A percentile compares a stretch with the other conserved stretches of the same genome.
phyloP scores from a whole-genome alignment of 495 filamentous ascomycete species.

The Penicillium paradoxum region DNA sequence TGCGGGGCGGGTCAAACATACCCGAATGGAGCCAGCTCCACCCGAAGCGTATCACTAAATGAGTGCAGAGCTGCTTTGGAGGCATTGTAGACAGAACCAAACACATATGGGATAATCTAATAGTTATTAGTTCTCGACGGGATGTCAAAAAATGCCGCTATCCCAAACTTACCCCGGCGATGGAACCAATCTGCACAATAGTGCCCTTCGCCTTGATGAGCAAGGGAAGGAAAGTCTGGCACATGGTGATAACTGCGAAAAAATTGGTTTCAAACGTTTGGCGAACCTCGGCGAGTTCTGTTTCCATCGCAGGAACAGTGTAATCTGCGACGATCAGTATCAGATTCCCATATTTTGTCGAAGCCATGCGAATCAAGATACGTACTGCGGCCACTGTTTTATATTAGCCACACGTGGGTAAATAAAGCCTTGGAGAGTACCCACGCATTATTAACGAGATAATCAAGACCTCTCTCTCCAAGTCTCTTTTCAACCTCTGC shows the following conservation, averaged over 20 bases:
- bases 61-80: constrained; percentile 60
- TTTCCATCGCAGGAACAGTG: constrained; percentile 57
- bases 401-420: constrained; percentile 1
- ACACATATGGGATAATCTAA: constrained; percentile 50
- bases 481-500: constrained; percentile 40
- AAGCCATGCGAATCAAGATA: constrained; percentile 14
- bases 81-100: constrained; percentile 57
- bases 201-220: constrained; percentile 55
- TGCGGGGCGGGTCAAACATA: constrained; percentile 13
- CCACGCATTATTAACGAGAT: constrained; percentile 60
- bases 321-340: constrained; percentile 38
- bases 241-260: constrained; percentile 55
- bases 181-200: constrained; percentile 56
- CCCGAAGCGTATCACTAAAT: constrained; percentile 55
- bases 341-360: constrained; percentile 27
- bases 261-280: constrained; percentile 55
- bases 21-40: constrained; percentile 48
- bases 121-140: neutral
- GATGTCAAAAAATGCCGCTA: neutral
- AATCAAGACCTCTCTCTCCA: constrained; percentile 45
- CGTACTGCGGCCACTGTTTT: neutral
- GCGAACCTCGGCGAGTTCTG: constrained; percentile 47
- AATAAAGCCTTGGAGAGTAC: constrained; percentile 5
- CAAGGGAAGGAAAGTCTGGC: constrained; percentile 53
- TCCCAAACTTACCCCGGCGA: constrained; percentile 42